These are phyloP conservation scores for Porcisia hertigi DNA, from an alignment of 208 protist species.

Conservation along the genomic window DNA sequence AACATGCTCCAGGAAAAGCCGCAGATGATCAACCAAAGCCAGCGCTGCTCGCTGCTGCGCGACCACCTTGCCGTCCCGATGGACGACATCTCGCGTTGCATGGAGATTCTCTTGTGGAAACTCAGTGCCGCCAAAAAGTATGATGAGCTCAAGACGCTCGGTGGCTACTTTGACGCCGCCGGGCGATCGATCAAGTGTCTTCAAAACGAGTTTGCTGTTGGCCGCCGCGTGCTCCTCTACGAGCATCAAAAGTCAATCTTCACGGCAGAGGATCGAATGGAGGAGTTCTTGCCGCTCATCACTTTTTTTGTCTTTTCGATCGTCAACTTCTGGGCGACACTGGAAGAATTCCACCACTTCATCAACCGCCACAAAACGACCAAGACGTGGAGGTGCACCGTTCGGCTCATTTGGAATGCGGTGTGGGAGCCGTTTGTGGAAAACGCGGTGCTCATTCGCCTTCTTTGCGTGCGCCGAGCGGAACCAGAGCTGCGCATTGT, in stretches of 20 bases:
- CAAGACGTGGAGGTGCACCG: slow-evolving; percentile 32
- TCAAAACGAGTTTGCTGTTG: slow-evolving; percentile 68
- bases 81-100: slow-evolving; percentile 49
- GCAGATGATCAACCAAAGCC: slow-evolving; percentile 63
- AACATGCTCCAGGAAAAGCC: slow-evolving; percentile 71
- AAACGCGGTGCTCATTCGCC: slow-evolving; percentile 41
- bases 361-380: slow-evolving; percentile 29
- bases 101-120: slow-evolving; percentile 56
- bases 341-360: slow-evolving; percentile 49
- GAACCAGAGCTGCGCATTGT: slow-evolving; percentile 59
- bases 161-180: slow-evolving; percentile 49
- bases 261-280: slow-evolving; percentile 43
- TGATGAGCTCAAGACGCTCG: slow-evolving; percentile 41
- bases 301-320: slow-evolving; percentile 86
- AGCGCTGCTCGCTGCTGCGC: slow-evolving; percentile 54
- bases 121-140: slow-evolving; percentile 50
- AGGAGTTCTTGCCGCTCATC: slow-evolving; percentile 82
- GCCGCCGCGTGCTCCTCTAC: slow-evolving; percentile 64
- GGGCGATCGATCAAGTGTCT: slow-evolving; percentile 52
- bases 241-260: slow-evolving; percentile 29
- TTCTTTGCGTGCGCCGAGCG: slow-evolving; percentile 33
- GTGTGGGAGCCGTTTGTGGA: slow-evolving; percentile 46
- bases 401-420: slow-evolving; percentile 35
- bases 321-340: slow-evolving; percentile 73
- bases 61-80: slow-evolving; percentile 57